Evolutionary conservation across 2,329 filamentous ascomycete species (phyloP).

Genomic region (Xylariaceae sp.): DNA sequence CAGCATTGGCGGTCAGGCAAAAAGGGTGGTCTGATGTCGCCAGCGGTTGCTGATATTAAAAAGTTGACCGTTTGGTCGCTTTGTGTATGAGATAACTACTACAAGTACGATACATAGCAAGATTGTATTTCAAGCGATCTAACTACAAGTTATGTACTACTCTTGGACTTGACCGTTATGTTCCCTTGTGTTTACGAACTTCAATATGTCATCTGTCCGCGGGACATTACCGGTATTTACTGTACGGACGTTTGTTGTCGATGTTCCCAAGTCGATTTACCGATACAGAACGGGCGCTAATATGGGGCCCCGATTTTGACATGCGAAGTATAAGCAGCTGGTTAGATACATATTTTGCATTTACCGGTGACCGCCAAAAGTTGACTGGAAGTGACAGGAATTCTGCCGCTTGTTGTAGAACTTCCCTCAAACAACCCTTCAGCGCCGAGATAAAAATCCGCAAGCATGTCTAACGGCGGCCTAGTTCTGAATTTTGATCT

Average conservation of each 20-base stretch:
- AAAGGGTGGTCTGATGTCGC: conserved; percentile 7
- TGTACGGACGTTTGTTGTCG: no score
- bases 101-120: background rate
- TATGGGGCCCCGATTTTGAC: no score
- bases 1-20: conserved; percentile 9
- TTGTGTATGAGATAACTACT: conserved; percentile 13
- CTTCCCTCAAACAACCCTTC: conserved; percentile 6
- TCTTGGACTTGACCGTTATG: no score
- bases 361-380: conserved; percentile 28
- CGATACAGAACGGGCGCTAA: no score
- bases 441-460: background rate
- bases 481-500: conserved; percentile 92
- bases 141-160: no score
- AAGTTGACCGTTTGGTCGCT: background rate
- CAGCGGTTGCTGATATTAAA: conserved; percentile 1
- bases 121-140: background rate
- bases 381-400: conserved; percentile 18
- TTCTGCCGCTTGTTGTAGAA: conserved; percentile 25
- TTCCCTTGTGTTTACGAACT: background rate
- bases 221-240: no score
- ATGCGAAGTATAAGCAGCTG: no score
- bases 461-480: conserved; percentile 82
- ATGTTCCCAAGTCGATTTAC: no score
- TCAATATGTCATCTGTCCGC: no score
- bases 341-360: no score